These are phyloP conservation scores for Xylariaceae sp. DNA, from an alignment of 2,329 filamentous ascomycete genomes.

Conservation along the genomic window DNA sequence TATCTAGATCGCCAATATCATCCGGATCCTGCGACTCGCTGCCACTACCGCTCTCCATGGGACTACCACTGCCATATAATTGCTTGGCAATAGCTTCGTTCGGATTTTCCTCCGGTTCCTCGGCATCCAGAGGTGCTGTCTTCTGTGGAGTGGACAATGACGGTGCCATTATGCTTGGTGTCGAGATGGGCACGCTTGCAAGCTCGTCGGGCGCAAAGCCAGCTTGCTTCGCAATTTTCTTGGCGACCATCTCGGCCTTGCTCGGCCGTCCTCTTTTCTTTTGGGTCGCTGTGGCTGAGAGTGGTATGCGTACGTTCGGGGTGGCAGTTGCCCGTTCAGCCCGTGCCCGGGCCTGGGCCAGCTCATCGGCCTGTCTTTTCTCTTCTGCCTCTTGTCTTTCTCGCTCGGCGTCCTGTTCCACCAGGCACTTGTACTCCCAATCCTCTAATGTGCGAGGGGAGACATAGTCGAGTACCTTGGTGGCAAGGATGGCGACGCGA, in stretches of 20 bases:
- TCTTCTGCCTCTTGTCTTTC: conserved; percentile 26
- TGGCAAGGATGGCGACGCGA: conserved; percentile 44
- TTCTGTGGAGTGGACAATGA: conserved; percentile 42
- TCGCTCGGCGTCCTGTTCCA: conserved; percentile 41
- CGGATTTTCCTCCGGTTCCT: conserved; percentile 28
- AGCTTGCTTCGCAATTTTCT: conserved; percentile 21
- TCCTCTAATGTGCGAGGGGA: conserved; percentile 55
- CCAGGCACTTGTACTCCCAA: conserved; percentile 49
- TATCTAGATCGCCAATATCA: background rate
- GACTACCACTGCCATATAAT: conserved; percentile 17
- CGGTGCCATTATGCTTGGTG: conserved; percentile 31
- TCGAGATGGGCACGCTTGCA: conserved; percentile 29
- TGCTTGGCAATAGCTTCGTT: conserved; percentile 30
- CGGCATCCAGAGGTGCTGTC: conserved; percentile 19
- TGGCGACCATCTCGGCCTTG: conserved; percentile 28
- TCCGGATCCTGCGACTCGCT: conserved; percentile 3
- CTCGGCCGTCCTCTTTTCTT: conserved; percentile 28
- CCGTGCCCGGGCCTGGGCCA: conserved; percentile 14
- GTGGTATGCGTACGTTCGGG: conserved; percentile 4
- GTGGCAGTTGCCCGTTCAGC: conserved; percentile 6
- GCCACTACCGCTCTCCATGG: background rate
- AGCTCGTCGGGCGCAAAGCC: conserved; percentile 19
- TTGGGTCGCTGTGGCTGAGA: background rate
- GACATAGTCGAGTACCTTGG: conserved; percentile 55
- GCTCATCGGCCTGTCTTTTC: conserved; percentile 17